Base-by-base conservation (phyloP, 129 eudicot species). In the Artemisia argyi region DNA sequence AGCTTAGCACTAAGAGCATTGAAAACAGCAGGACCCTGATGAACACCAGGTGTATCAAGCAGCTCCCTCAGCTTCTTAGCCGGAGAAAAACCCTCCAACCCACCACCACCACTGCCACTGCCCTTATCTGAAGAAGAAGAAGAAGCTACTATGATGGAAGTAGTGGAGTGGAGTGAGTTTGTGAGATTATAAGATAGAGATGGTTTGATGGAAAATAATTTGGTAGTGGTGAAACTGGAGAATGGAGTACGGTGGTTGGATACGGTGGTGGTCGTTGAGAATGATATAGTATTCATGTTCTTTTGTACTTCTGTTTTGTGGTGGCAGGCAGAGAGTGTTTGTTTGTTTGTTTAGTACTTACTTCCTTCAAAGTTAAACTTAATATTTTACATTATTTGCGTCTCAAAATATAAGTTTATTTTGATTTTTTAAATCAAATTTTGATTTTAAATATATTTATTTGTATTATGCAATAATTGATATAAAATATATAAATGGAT, bases 1-100 rank as follows among this genome's bases (percentile, higher is more conserved):
- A 92, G 95, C 89, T 92, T 92, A 6, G 98, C 96, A 59, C 96
- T 89, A 50, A 92, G 88, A 70, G 96, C 96, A 71, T 92, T 87
- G 68, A 87, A 92, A 80, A 92, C 89, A 47, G 98, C 98, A 7
- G 98, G 98, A 19, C 98, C 98, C 48, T 79, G 98, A 63, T 92
- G 92, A 62, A 89, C 30, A 19, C 98, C 98, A n/a, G 98, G 92
- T 64, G 95, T 75, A 11, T 79, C 83, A 0, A 92, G 91, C 51
- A 92, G 35, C 15, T 77, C 65, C 35, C 98, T 82, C 8, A 92
- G 92, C 53, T 73, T 63, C 82, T 80, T 73, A 14, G 76, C 88
- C 30, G 87, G 89, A 64, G 91, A 70, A 69, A 65, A 52, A 9
- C 61, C 69, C 15, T 19, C 28, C 8, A 32, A 19, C 42, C 67